Base-by-base conservation (phyloP, 176 grass and related monocot genomes). In the Cenchrus fungigraminus region DNA sequence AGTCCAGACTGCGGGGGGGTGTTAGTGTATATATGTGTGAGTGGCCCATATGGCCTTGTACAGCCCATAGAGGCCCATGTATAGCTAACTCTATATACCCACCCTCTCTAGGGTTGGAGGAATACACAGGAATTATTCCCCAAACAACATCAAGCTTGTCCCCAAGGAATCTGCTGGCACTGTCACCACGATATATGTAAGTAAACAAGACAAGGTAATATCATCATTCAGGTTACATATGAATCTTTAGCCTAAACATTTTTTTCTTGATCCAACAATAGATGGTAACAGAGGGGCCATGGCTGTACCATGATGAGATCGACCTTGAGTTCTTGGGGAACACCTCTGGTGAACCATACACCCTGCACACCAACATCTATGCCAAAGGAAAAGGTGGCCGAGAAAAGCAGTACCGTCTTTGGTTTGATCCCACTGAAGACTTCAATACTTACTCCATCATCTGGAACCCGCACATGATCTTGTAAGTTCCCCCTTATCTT, bases 301-400 rank as follows among this genome's bases (percentile, higher is more conserved):
- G 61, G 80, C 42, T 58, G 15, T 40, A 56, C 55, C 93, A 92
- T 61, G 82, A 92, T 7, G 90, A 95, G 79, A 81, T 95, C 25
- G 90, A 95, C 79, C 88, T 95, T 2, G 93, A 92, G 52, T 92
- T 95, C 69, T 67, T 92, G 25, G 93, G 90, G 54, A 95, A 95
- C 63, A 17, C 60, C 56, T 86, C 81, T 0, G 93, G 85, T 2
- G 75, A 90, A 50, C 90, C 93, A 1, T 95, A 92, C 75, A 83
- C 87, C 31, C 43, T 92, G 74, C 93, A 95, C 76, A 95, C 93
- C 19, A 95, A 92, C 78, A 87, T 91, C 40, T 95, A 90, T 53
- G 71, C 86, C 57, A 89, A 77, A 63, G 93, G 90, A 52, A 77
- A n/a, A 70, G 93, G 93, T 15, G 68, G 87, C 5, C 65, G 58